These are phyloP conservation scores for Brassica cretica DNA, from an alignment of 345 rosid genomes.

Conservation along the genomic window DNA sequence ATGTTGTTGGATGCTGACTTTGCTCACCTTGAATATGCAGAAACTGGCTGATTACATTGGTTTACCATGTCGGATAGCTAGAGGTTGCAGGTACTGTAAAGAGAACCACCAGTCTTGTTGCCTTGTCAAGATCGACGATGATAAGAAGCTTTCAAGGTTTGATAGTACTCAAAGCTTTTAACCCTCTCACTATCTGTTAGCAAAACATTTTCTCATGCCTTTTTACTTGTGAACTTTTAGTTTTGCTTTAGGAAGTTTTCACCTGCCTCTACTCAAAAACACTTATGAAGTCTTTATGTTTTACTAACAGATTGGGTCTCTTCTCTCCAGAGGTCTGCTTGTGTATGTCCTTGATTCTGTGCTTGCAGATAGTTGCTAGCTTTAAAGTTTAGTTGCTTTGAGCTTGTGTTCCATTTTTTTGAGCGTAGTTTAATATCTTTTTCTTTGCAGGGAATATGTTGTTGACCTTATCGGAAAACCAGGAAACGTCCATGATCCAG, in stretches of 20 bases:
- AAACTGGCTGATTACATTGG: constrained; percentile 94
- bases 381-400: background rate
- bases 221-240: constrained; percentile 6
- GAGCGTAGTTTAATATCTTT: constrained; percentile 19
- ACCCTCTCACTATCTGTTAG: background rate
- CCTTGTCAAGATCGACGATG: constrained; percentile 88
- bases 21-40: constrained; percentile 46
- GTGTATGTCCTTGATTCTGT: constrained; percentile 39
- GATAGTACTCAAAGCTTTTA: constrained; percentile 12
- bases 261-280: background rate
- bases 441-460: constrained; percentile 80
- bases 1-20: constrained; percentile 22
- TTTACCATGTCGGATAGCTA: constrained; percentile 96
- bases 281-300: constrained; percentile 6
- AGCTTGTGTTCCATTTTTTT: constrained; percentile 11
- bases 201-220: background rate
- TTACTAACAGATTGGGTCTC: constrained; percentile 30
- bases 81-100: constrained; percentile 86
- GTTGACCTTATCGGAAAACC: constrained; percentile 95
- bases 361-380: constrained; percentile 24
- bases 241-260: constrained; percentile 9
- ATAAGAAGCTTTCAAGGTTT: constrained; percentile 64
- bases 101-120: constrained; percentile 87
- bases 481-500: constrained; percentile 82
- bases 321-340: constrained; percentile 29